Base-by-base conservation (phyloP, 164 flowering plant species). In the Aristolochia fimbriata region DNA sequence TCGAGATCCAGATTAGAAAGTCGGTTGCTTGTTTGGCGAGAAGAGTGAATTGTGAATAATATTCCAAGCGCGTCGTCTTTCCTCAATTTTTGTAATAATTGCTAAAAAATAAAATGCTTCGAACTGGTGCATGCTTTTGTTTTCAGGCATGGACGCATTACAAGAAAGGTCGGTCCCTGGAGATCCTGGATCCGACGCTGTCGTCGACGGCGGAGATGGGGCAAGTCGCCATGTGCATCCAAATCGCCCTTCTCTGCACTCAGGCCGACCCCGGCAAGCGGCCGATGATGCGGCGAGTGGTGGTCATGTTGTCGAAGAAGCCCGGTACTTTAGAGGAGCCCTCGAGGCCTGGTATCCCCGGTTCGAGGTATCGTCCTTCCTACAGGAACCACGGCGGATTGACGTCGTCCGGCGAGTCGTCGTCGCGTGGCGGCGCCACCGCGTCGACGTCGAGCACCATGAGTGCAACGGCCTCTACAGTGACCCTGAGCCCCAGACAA, bases 251-350 rank as follows among this genome's bases (percentile, higher is more conserved):
- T 49, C 73, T 93, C 1, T 93, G 99, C 74, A 68, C 74, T 33
- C 97, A 90, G 68, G 79, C 80, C 5, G 95, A 90, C 53, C 89
- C 99, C 23, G 43, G 66, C 15, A 57, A 73, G 27, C 75, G 99
- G 47, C 99, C 99, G 1, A 13, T 20, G 48, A 93, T 93, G 92
- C 56, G 75, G 1, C 87, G 86, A 0, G 91, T 88, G 9, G 83
- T 78, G 52, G 72, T 83, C 24, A 65, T 82, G 71, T 75, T 93
- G 0, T 78, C 89, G 0, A 83, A 69, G 76, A 87, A 75, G 58
- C 82, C 80, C 0, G 80, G 81, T 45, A 69, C 50, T 59, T 69
- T 86, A 31, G 90, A 84, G 21, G 92, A 86, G 65, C 98, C 96
- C 22, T 66, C 74, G 0, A 74, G 84, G 59, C 97, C 97, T 3